Evolutionary conservation across 1,284 basidiomycete species (phyloP).

Genomic region (Ceratobasidium sp.): DNA sequence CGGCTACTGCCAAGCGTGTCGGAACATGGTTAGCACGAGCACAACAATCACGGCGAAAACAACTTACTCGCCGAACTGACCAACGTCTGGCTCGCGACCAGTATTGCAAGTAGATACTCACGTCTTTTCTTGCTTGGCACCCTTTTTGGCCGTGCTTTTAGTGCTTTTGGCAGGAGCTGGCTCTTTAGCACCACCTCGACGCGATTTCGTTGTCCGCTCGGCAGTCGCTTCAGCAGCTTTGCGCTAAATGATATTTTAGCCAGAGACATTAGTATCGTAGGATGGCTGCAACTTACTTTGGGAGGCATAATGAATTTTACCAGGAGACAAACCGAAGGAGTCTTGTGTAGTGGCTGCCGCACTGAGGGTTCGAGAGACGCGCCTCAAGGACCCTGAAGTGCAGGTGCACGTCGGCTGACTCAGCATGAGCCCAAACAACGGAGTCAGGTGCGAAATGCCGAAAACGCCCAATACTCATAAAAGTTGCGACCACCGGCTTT

Average conservation of each 20-base stretch:
- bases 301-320: constrained; percentile 21
- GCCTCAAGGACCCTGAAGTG: constrained; percentile 32
- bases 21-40: not conserved
- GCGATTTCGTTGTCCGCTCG: constrained; percentile 41
- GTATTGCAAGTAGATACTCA: constrained; percentile 9
- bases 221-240: constrained; percentile 36
- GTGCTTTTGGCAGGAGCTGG: constrained; percentile 24
- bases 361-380: constrained; percentile 30
- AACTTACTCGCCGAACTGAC: constrained; percentile 14
- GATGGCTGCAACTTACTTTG: constrained; percentile 4
- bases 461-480: not conserved
- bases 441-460: not conserved
- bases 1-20: not conserved
- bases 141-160: constrained; percentile 19
- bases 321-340: not conserved
- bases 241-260: constrained; percentile 23
- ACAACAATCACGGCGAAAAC: not conserved
- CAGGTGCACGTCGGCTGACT: constrained; percentile 2
- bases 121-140: constrained; percentile 40
- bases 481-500: constrained; percentile 17
- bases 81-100: too few relatives aligned
- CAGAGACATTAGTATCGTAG: not conserved
- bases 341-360: constrained; percentile 21
- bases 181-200: constrained; percentile 41
- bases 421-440: constrained; percentile 17